Evolutionary conservation across 306 rosid species (phyloP), one percentile per base, ranked within the genome.

Genomic region (Citrullus amarus): DNA sequence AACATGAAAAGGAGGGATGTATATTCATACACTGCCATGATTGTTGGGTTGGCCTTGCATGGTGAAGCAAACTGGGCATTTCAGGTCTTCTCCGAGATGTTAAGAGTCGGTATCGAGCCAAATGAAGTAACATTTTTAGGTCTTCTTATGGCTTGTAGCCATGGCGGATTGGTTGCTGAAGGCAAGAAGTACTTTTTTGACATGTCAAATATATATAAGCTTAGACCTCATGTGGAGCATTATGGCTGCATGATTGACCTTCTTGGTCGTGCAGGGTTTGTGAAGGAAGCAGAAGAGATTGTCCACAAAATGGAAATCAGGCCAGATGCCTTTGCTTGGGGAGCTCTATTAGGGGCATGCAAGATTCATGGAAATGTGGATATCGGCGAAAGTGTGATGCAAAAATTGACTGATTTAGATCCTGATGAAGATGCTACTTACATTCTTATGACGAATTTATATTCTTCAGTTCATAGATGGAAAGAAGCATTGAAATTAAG

Each of bases 211-310:
- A 79, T 55, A 76, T 79, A 86, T 53, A 77, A 57, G 34, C 81
- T 86, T 28, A 79, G 59, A 50, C 83, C 84, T 79, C 83, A 65
- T 51, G 60, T 57, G 2, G 87, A 86, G 75, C 89, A 86, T 71
- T 86, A 81, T 39, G 85, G 89, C 56, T 86, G 89, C 87, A 86
- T 83, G 82, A 83, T 86, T n/a, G 87, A 83, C 82, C 89, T 86
- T 50, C 61, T 86, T 55, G 89, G 89, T n/a, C 84, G 80, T 22
- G 83, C 87, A 0, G 87, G 85, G 63, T 71, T 81, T 11, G 69
- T 86, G 6, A 43, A 77, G 16, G 85, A 83, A 80, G 87, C 85
- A 6, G 79, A 79, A 60, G 80, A 86, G 65, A 77, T 83, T 54
- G 72, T 86, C 36, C 44, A 46, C 15, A 81, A 41, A 81, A 86